Base-by-base conservation (phyloP, 192 early-diverging fungal genomes). In the Mortierella alpina region DNA sequence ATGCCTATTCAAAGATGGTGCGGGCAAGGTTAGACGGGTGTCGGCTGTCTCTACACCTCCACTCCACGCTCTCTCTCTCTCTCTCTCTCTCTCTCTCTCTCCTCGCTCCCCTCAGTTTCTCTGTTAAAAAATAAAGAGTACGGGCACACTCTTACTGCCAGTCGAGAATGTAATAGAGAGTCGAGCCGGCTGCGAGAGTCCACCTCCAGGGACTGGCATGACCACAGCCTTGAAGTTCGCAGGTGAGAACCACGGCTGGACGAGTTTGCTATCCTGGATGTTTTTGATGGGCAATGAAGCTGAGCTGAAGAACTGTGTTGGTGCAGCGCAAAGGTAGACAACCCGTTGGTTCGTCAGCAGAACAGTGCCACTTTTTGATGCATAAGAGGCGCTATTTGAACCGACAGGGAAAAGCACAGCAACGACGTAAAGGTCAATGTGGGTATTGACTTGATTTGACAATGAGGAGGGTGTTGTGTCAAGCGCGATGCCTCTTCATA, bases 271-370 rank as follows among this genome's bases (percentile, higher is more conserved):
- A 50, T 80, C 77, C 56, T 80, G 65, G 1, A 80, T 63, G 47
- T 72, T 80, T 59, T 53, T 63, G 48, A 80, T 68, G 44, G 77
- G 77, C 10, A 80, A 31, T 13, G 77, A 80, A 5, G 77, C 77
- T 45, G 77, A 58, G 7, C 58, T 44, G 46, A 80, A 80, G 59
- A 63, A 68, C 0, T 47, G 0, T 3, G 50, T 80, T 6, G 77
- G 77, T 1, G 47, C 54, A 22, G 63, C 59, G 15, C 59, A 68
- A 4, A 80, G 40, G 44, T 72, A 80, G 47, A 80, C 63, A 23
- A 80, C 45, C 6, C 77, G 46, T 42, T 80, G 77, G 44, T 80
- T 80, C 10, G 77, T 80, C 65, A 80, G 59, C n/a, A 80, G 15
- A 5, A 80, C 4, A 2, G 70, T 72, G 0, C 77, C 77, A n/a